phyloP scores from a whole-genome alignment of 495 filamentous ascomycete species.

The Xylaria venustula region DNA sequence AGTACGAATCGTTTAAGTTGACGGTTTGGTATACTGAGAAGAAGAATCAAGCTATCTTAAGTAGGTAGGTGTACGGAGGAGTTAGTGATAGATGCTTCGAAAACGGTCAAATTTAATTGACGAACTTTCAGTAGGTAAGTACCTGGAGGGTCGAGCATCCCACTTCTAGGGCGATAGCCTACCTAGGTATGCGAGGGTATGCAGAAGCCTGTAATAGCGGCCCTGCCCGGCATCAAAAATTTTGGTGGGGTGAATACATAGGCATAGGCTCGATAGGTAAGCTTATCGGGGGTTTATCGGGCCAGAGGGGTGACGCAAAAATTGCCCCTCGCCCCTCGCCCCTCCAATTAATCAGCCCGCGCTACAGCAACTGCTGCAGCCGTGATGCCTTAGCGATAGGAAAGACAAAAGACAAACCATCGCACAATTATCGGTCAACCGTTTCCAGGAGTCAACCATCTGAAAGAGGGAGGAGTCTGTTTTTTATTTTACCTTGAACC shows the following conservation, averaged over 20 bases:
- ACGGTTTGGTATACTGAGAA: background rate
- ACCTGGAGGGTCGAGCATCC: background rate
- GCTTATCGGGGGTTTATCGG: slow-evolving; percentile 25
- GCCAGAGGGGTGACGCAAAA: slow-evolving; percentile 9
- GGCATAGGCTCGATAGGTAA: background rate
- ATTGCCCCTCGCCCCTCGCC: slow-evolving; percentile 9
- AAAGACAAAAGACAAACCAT: background rate
- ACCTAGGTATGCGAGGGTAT: background rate
- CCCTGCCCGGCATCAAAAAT: slow-evolving; percentile 22
- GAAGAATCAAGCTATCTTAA: background rate
- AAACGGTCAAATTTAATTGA: background rate
- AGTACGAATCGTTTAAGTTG: background rate
- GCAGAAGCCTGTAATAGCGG: background rate
- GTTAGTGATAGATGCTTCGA: background rate
- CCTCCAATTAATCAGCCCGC: slow-evolving; percentile 8
- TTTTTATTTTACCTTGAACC: background rate
- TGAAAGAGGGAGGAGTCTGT: background rate
- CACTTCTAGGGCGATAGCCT: too few relatives aligned
- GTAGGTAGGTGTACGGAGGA: too few relatives aligned
- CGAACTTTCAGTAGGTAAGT: background rate
- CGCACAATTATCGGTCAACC: background rate
- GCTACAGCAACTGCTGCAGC: slow-evolving; percentile 5
- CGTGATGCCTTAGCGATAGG: background rate
- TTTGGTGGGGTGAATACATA: slow-evolving; percentile 42
- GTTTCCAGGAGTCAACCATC: too few relatives aligned